Percentiles rank a stretch among this genome's conserved stretches.
These are phyloP conservation scores for Diversispora epigaea DNA, from an alignment of 192 early-diverging fungal genomes.

Conservation along the genomic window DNA sequence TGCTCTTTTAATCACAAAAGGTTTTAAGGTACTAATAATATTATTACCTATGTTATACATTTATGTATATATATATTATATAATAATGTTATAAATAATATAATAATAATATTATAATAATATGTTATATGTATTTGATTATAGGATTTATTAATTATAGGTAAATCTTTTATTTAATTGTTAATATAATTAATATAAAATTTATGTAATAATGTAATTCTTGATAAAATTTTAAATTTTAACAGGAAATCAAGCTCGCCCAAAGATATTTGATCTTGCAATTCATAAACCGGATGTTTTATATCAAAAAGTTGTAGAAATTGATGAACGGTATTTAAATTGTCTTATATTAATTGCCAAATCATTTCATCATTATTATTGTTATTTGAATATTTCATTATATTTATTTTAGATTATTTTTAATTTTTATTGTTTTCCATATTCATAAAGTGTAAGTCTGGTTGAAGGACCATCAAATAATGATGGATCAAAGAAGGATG, in stretches of 20 bases:
- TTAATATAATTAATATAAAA: not conserved
- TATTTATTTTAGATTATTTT: too few relatives aligned
- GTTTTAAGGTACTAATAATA: constrained; percentile 70
- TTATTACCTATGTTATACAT: not conserved
- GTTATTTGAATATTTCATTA: not conserved
- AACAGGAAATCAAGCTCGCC: constrained; percentile 86
- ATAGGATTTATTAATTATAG: constrained; percentile 49
- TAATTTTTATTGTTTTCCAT: not conserved
- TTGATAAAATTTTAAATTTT: not conserved
- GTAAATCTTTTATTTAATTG: too few relatives aligned
- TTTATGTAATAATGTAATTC: not conserved
- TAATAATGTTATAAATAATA: not conserved
- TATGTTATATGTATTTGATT: not conserved
- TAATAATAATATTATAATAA: not conserved
- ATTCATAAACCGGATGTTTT: constrained; percentile 86
- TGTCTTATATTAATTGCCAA: not conserved
- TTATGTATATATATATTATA: not conserved
- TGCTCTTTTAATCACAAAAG: constrained; percentile 87
- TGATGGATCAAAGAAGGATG: constrained; percentile 41
- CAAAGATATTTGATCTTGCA: constrained; percentile 91
- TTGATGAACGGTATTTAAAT: constrained; percentile 74
- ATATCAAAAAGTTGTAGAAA: constrained; percentile 73
- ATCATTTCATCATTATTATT: not conserved
- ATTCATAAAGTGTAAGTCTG: constrained; percentile 63
- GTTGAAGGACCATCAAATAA: constrained; percentile 68